phyloP scores from a whole-genome alignment of 2,329 filamentous ascomycete species.

The Colletotrichum orbiculare region DNA sequence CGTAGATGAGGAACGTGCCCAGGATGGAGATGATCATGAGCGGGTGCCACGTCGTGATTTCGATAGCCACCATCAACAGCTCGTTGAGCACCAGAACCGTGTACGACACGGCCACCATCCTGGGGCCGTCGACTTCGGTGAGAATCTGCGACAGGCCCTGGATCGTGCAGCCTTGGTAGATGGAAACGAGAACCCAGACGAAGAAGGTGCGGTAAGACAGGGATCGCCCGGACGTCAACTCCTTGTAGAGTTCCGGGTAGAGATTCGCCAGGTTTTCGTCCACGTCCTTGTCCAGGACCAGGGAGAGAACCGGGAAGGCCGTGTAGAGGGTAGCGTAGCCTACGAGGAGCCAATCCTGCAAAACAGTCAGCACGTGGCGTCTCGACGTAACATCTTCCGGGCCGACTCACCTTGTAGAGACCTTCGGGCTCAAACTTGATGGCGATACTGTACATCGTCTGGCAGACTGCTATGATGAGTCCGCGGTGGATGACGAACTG shows the following conservation, averaged over 20 bases:
- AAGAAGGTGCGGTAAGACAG: slow-evolving; percentile 96
- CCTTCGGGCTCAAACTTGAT: slow-evolving; percentile 93
- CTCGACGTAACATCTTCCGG: not conserved
- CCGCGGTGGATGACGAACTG: slow-evolving; percentile 99
- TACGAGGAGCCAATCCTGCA: slow-evolving; percentile 90
- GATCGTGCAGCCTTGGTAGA: slow-evolving; percentile 96
- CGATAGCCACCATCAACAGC: slow-evolving; percentile 95
- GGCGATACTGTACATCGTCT: slow-evolving; percentile 97
- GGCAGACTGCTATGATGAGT: slow-evolving; percentile 93
- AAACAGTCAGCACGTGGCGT: slow-evolving; percentile 38
- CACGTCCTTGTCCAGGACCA: slow-evolving; percentile 94
- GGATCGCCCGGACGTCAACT: slow-evolving; percentile 88
- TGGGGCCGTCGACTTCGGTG: slow-evolving; percentile 77
- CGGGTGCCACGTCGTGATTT: slow-evolving; percentile 97
- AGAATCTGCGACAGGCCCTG: slow-evolving; percentile 94
- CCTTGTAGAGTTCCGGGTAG: slow-evolving; percentile 97
- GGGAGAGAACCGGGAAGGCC: slow-evolving; percentile 89
- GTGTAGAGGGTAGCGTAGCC: slow-evolving; percentile 98
- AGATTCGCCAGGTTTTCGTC: slow-evolving; percentile 93
- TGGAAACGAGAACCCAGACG: slow-evolving; percentile 92
- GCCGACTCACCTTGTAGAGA: slow-evolving; percentile 75
- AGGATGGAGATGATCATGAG: slow-evolving; percentile 88
- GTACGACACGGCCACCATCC: slow-evolving; percentile 91
- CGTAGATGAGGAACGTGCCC: slow-evolving; percentile 83
- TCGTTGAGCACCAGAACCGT: slow-evolving; percentile 94